Base-by-base conservation (phyloP, 805 yeast genomes). In the Metschnikowia lochheadii region DNA sequence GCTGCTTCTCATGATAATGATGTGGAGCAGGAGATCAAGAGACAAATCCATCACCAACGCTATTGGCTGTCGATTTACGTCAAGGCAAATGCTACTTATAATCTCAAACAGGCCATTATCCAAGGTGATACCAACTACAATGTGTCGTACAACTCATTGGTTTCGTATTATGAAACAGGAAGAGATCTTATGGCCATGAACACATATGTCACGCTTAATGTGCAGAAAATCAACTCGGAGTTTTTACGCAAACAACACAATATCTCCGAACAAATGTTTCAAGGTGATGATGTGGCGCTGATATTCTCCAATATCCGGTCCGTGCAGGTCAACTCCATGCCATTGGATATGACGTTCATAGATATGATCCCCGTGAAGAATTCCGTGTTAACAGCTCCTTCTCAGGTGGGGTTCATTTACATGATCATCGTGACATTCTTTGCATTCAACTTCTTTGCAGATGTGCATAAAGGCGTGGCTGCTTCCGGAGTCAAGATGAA, bases 391-490 rank as follows among this genome's bases (percentile, higher is more conserved):
- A 57, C 76, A 40, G 90, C 90, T 0, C 89, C 91, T 5, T 65
- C 82, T 4, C 92, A 86, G 63, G 84, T 87, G 52, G 94, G 94
- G 46, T 74, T 85, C 55, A 84, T 87, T 63, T 87, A 82, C 62
- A 71, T 85, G 62, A 77, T 87, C 58, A 82, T 87, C 62, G 64
- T 86, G 50, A 81, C 92, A 3, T 85, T 88, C 63, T 85, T 88
- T 76, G 84, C 83, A 57, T 77, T 85, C 58, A 78, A 74, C 65
- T 78, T 86, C 70, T 83, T 83, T 61, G 67, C 67, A 11, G 78
- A 77, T 20, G 58, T 84, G 15, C 85, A 87, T 61, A 69, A 67
- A 48, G 63, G 67, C 7, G 73, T 84, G 41, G 78, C 82, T 0
- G 69, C 71, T 44, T 52, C 62, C 31, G 67, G 74, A 31, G 62